Evolutionary conservation across 805 yeast genomes (phyloP), one percentile per base, ranked within the genome.

Genomic region (Zygosaccharomyces lentus): DNA sequence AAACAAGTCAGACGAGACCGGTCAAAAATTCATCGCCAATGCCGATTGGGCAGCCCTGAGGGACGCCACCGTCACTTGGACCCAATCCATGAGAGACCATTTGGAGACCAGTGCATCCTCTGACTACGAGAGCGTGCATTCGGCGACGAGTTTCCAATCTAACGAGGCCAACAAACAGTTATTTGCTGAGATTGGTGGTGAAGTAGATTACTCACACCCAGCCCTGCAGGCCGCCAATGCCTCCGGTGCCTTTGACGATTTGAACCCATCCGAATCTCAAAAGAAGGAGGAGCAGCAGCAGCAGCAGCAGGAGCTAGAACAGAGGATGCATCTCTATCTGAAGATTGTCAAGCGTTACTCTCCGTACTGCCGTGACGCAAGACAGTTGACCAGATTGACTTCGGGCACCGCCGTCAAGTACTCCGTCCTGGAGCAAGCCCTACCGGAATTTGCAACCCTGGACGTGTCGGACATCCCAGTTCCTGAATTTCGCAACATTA

Each of bases 1-100:
- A 34, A 39, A 51, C 32, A 74, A 78, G 52, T 80, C 82, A 48
- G 76, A 74, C 27, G 66, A 65, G 37, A 73, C 71, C 41, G 80
- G 80, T 9, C 78, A 76, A 65, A 67, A 65, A 32, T 83, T 81
- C 59, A 81, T 85, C 54, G 89, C 91, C 6, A 81, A 80, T 61
- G 91, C 93, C 9, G 91, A 84, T 66, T 85, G 91, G 91, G 83
- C 87, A 32, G 84, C 91, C 2, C 65, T 86, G 47, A 78, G 90
- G 68, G 89, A 82, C 62, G 87, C 91, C 16, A 85, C 93, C 5
- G 64, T 66, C 8, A 64, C 68, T 4, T 66, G 67, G 67, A 58
- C 68, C 17, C 68, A 64, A 47, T 48, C 48, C 42, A 46, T 47
- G 42, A 47, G 35, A 30, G 47, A 53, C 36, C 13, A 34, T 25